phyloP scores from a whole-genome alignment of 371 early-diverging fungal species.

The Vavraia culicis region DNA sequence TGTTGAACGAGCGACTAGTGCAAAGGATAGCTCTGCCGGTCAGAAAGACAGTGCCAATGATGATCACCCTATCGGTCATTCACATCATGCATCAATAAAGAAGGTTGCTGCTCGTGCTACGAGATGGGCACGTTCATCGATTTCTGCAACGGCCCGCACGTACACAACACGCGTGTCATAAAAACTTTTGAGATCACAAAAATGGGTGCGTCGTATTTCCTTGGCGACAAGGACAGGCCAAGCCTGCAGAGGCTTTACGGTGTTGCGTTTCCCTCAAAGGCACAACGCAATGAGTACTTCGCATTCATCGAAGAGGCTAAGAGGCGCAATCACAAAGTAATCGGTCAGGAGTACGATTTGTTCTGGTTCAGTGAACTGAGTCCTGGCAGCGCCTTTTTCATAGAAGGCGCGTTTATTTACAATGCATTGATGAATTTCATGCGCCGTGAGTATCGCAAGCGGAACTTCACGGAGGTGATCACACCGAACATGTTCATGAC shows the following conservation, averaged over 20 bases:
- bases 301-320: slow-evolving; percentile 76
- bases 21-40: too few relatives aligned
- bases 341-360: slow-evolving; percentile 62
- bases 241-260: slow-evolving; percentile 92
- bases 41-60: too few relatives aligned
- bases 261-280: slow-evolving; percentile 85
- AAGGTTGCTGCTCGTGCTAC: slow-evolving; percentile 5
- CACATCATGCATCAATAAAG: too few relatives aligned
- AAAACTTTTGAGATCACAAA: slow-evolving; percentile 66
- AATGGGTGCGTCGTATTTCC: slow-evolving; percentile 88
- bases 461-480: slow-evolving; percentile 75
- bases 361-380: slow-evolving; percentile 86
- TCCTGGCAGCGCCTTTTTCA: slow-evolving; percentile 83
- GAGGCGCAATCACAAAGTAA: slow-evolving; percentile 85
- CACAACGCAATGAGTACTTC: slow-evolving; percentile 73
- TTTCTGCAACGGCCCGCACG: slow-evolving; percentile 91
- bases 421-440: slow-evolving; percentile 69
- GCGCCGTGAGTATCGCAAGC: slow-evolving; percentile 64
- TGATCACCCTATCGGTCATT: too few relatives aligned
- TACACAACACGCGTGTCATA: slow-evolving; percentile 72
- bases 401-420: slow-evolving; percentile 79
- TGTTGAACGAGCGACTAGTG: slow-evolving; percentile 3
- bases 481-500: slow-evolving; percentile 84
- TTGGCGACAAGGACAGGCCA: slow-evolving; percentile 81
- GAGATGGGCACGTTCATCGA: slow-evolving; percentile 54